Evolutionary conservation across 805 yeast genomes (phyloP), one percentile per base, ranked within the genome.

Genomic region (Ogataea nakhonphanomensis): DNA sequence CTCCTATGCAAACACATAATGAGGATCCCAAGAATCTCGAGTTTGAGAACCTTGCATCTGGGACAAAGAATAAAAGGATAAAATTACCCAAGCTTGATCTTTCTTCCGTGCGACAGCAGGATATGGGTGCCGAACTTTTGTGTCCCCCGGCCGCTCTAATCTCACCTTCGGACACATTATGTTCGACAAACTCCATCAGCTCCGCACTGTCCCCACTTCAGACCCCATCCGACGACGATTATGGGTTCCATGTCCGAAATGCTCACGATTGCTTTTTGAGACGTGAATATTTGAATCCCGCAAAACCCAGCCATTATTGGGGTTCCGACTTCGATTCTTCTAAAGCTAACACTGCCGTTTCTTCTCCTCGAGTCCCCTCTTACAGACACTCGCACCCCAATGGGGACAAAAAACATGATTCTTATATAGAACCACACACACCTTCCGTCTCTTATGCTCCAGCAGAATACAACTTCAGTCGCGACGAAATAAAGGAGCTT

Each of bases 401-500:
- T 17, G 12, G 21, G 23, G 9, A 17, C 11, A 11, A n/a, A 4
- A 26, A 14, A 24, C 28, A 23, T 11, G 21, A 13, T 23, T 3
- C 9, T 14, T 13, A 34, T 35, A 35, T 13, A 5, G 30, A 29
- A 10, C 12, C 30, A 8, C 31, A 39, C 20, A 44, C 50, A 8
- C 54, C 54, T 9, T 34, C 49, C 1, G 11, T 23, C 27, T n/a
- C 28, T 8, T 10, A 20, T 4, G 33, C 48, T 11, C 49, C 48
- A 12, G 32, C 23, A 8, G 45, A 34, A 4, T 50, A 39, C 38
- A 45, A 35, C 20, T 44, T 45, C 37, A 31, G 47, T 3, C 38
- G 38, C 30, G 50, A 47, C 17, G 48, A 45, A 23, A 43, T 45
- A 22, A 38, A 46, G 5, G 37, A 32, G 12, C 30, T 46, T 8